Percentiles rank a stretch among this genome's conserved stretches.
Evolutionary conservation across 2,329 filamentous ascomycete species (phyloP).

Genomic region (Triangularia setosa): DNA sequence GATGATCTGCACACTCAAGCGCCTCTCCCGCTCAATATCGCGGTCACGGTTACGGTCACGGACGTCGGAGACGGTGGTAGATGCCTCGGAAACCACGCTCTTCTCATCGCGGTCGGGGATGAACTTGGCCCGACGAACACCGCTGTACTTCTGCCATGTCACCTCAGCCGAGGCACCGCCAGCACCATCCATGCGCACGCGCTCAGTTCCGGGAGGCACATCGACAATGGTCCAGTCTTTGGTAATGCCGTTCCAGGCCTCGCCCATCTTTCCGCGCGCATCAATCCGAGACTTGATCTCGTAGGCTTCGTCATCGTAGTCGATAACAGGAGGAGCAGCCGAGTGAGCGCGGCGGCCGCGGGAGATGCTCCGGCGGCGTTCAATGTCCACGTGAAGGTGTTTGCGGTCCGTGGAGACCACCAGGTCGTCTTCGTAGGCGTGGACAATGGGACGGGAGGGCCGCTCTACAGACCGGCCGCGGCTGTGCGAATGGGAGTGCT

Average conservation of each 20-base stretch:
- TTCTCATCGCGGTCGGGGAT: slow-evolving; percentile 60
- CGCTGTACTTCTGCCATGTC: slow-evolving; percentile 75
- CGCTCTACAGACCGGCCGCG: slow-evolving; percentile 38
- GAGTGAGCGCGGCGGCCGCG: slow-evolving; percentile 50
- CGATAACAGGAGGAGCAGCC: slow-evolving; percentile 41
- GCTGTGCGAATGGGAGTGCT: slow-evolving; percentile 38
- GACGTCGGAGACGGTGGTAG: slow-evolving; percentile 24
- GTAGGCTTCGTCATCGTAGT: slow-evolving; percentile 63
- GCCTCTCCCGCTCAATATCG: slow-evolving; percentile 19
- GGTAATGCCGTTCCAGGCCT: slow-evolving; percentile 70
- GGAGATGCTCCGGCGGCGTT: slow-evolving; percentile 31
- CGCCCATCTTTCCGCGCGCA: slow-evolving; percentile 62
- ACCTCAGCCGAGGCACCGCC: slow-evolving; percentile 74
- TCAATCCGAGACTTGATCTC: slow-evolving; percentile 56
- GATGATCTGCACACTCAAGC: slow-evolving; percentile 29
- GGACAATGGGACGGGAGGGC: slow-evolving; percentile 39
- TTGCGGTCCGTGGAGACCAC: slow-evolving; percentile 57
- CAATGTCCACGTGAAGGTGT: slow-evolving; percentile 43
- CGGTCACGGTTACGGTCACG: slow-evolving; percentile 11
- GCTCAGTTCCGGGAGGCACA: slow-evolving; percentile 77
- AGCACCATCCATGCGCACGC: slow-evolving; percentile 75
- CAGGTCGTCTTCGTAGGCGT: slow-evolving; percentile 56
- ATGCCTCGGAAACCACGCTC: slow-evolving; percentile 22
- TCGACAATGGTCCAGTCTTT: slow-evolving; percentile 79
- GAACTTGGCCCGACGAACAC: slow-evolving; percentile 70